Evolutionary conservation across 768 basidiomycete species (phyloP), one percentile per base, ranked within the genome.

Genomic region (Panellus pusillus): DNA sequence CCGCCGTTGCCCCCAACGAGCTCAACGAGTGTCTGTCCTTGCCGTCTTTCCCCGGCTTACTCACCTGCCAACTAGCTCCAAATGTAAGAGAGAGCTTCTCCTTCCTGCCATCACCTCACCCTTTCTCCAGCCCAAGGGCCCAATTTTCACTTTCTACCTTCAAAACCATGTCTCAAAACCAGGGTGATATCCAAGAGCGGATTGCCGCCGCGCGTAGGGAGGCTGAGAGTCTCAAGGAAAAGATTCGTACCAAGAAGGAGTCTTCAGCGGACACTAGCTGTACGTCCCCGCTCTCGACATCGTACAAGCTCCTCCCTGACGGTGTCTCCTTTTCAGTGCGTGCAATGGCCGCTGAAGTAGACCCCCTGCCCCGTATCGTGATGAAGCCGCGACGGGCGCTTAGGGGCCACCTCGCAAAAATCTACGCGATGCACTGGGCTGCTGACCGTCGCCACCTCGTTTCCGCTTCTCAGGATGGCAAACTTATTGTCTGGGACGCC

Each of bases 381-480:
- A 95, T 99, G 91, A 91, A 93, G 64, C 91, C 93, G 48, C 84
- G 97, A 53, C 89, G 96, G 62, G 90, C 93, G 58, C 86, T 99
- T 63, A 88, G 94, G 67, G 96, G 96, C 24, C 96, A 99, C 74
- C 85, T 99, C 47, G 96, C 96, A 57, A 99, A 99, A 80, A 98
- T 99, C 67, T 99, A 99, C 71, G 96, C 96, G 44, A 97, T 99
- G 91, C 97, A 99, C 72, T 99, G 97, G 97, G 90, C 96, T 31
- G 86, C 90, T 47, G 96, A 99, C 78, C 84, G 93, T 66, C 82
- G 97, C 65, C 96, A 99, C 77, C 84, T 99, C 56, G 96, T 99
- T 32, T 98, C 97, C 14, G 96, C 96, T n/a, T 98, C 96, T 2
- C 96, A 99, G 70, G 96, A 99, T 68, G 96, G 96, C 48, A 99